Evolutionary conservation across 257 asterid species (phyloP).

Genomic region (Capsicum chinense): DNA sequence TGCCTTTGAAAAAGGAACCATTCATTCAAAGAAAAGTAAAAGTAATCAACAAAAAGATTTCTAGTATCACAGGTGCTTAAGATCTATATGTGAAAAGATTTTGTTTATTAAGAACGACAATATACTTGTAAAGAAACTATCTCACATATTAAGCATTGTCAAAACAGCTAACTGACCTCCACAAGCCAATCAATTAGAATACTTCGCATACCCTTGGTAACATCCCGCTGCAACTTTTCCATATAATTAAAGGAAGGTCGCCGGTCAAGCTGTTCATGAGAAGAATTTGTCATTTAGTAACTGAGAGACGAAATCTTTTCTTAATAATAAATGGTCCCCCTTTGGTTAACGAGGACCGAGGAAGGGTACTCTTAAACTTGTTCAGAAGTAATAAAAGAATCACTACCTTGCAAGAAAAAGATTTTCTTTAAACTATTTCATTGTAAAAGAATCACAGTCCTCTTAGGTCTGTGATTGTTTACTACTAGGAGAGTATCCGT

Average conservation of each 20-base stretch:
- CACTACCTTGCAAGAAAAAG: neutral
- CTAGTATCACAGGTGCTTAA: neutral
- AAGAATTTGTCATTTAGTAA: constrained; percentile 26
- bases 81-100: neutral
- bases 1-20: neutral
- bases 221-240: constrained; percentile 82
- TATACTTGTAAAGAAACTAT: neutral
- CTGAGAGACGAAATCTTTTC: constrained; percentile 5
- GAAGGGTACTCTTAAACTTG: constrained; percentile 12
- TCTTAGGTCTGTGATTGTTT: no score
- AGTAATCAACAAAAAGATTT: constrained; percentile 10
- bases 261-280: constrained; percentile 65
- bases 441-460: neutral
- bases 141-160: neutral
- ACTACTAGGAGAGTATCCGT: no score
- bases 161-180: constrained; percentile 63
- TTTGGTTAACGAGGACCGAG: neutral
- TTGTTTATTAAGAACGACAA: constrained; percentile 11
- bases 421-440: neutral
- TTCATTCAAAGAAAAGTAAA: constrained; percentile 2
- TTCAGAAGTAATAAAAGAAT: constrained; percentile 18
- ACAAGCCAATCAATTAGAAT: constrained; percentile 98
- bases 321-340: neutral
- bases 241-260: constrained; percentile 75
- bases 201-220: constrained; percentile 77